These are phyloP conservation scores for Hansenula sp. DNA, from an alignment of 1,139 yeast species.

Conservation along the genomic window DNA sequence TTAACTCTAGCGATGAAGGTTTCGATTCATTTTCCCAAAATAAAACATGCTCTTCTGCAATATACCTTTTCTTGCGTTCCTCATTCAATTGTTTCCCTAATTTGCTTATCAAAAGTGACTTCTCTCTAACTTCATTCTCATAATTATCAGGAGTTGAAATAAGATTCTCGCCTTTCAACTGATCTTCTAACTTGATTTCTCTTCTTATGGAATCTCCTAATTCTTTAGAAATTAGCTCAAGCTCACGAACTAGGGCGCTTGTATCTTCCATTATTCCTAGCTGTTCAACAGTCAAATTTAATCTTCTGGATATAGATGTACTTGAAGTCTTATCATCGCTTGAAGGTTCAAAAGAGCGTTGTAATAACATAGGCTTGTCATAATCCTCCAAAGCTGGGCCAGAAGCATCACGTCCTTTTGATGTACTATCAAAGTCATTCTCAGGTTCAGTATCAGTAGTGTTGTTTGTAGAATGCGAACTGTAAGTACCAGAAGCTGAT, in stretches of 20 bases:
- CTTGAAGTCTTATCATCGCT: neutral
- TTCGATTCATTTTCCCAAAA: conserved; percentile 48
- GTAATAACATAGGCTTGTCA: conserved; percentile 1
- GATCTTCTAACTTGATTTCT: conserved; percentile 54
- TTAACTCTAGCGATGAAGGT: conserved; percentile 51
- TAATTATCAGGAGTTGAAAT: conserved; percentile 16
- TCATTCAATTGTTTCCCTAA: conserved; percentile 55
- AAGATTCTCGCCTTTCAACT: conserved; percentile 25
- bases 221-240: conserved; percentile 65
- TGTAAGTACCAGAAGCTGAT: neutral
- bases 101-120: conserved; percentile 44
- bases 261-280: conserved; percentile 58
- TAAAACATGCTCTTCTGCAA: conserved; percentile 67
- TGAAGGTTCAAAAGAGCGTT: conserved; percentile 14
- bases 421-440: neutral
- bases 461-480: neutral
- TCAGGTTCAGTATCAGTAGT: conserved; percentile 1
- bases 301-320: conserved; percentile 14
- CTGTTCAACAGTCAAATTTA: conserved; percentile 52
- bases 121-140: conserved; percentile 35
- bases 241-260: conserved; percentile 52
- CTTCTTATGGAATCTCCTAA: conserved; percentile 67
- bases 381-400: neutral
- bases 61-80: conserved; percentile 60
- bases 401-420: neutral